phyloP scores from a whole-genome alignment of 345 rosid genomes.

The Syzygium aqueum region DNA sequence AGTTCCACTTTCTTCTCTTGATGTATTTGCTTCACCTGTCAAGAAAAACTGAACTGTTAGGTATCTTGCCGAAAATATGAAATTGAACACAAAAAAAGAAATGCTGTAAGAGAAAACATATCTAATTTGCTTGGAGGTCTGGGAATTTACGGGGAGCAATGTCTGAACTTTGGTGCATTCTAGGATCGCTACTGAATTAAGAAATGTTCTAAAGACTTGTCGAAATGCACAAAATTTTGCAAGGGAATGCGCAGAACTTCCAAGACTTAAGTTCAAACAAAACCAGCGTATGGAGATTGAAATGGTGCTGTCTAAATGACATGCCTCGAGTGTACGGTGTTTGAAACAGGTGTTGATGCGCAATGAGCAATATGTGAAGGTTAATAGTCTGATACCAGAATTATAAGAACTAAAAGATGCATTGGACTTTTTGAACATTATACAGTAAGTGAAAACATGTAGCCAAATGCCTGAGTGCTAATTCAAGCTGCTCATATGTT shows the following conservation, averaged over 20 bases:
- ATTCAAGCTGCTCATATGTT: background rate
- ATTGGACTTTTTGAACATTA: background rate
- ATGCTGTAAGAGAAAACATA: background rate
- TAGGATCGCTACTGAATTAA: background rate
- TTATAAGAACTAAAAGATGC: background rate
- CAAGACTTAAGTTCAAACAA: background rate
- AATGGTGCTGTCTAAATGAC: background rate
- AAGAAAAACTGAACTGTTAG: background rate
- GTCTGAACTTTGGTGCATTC: background rate
- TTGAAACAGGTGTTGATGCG: background rate
- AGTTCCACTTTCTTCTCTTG: slow-evolving; percentile 76
- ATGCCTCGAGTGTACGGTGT: background rate
- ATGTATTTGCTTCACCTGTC: slow-evolving; percentile 71
- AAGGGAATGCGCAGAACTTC: background rate
- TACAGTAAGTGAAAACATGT: background rate
- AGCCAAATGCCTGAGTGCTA: background rate
- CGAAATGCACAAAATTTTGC: background rate
- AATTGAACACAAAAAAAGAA: background rate
- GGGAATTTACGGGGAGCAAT: background rate
- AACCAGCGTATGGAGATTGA: background rate
- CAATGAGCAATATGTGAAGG: background rate
- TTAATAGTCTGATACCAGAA: background rate
- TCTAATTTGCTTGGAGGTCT: background rate
- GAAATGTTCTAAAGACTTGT: background rate
- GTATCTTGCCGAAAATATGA: background rate